These are phyloP conservation scores for Globisporangium rhizosaccharum DNA, from an alignment of 352 stramenopile genomes.

Conservation along the genomic window DNA sequence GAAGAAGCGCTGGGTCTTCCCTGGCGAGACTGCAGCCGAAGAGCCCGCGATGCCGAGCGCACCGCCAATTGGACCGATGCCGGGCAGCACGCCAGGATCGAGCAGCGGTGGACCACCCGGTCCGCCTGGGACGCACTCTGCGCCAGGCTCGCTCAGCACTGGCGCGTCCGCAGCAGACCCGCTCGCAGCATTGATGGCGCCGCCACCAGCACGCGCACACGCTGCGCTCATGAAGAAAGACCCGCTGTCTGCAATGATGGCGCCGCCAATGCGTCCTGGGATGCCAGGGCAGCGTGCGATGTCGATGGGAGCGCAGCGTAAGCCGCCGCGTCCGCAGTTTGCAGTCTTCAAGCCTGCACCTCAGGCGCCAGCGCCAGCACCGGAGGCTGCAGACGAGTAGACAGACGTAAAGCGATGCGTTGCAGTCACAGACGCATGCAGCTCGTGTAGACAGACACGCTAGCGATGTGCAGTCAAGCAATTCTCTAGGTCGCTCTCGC, in stretches of 20 bases:
- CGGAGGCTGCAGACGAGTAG: conserved; percentile 18
- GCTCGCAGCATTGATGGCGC: conserved; percentile 78
- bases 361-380: conserved; percentile 1
- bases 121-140: conserved; percentile 51
- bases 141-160: conserved; percentile 55
- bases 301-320: conserved; percentile 28
- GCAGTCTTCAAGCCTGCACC: conserved; percentile 78
- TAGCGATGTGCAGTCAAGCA: background rate
- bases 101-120: conserved; percentile 21
- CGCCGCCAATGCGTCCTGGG: conserved; percentile 40
- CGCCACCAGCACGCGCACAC: conserved; percentile 48
- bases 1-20: conserved; percentile 86
- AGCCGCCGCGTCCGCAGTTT: conserved; percentile 75
- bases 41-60: conserved; percentile 60
- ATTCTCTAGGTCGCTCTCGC: background rate
- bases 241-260: conserved; percentile 83
- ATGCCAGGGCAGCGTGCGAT: conserved; percentile 28
- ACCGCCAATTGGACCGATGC: conserved; percentile 58
- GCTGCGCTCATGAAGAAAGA: conserved; percentile 77
- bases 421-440: background rate
- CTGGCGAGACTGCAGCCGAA: conserved; percentile 61
- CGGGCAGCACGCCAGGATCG: conserved; percentile 40
- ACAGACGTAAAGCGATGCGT: background rate
- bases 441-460: background rate
- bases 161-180: conserved; percentile 30